These are phyloP conservation scores for Bipolaris sorokiniana DNA, from an alignment of 2,329 filamentous ascomycete genomes.

Conservation along the genomic window DNA sequence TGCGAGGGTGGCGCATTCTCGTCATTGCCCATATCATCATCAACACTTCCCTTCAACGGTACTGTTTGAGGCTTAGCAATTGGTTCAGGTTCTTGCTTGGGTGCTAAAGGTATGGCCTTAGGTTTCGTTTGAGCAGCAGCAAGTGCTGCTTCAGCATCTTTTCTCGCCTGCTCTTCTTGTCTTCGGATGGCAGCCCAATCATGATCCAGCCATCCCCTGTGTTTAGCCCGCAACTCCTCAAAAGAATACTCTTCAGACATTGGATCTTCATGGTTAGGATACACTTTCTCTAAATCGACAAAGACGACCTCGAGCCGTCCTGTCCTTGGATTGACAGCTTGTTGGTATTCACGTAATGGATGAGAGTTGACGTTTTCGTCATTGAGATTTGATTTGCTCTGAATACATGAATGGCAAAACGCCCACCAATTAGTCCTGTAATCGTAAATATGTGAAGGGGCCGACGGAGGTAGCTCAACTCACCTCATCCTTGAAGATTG, in stretches of 20 bases:
- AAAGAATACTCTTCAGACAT: conserved; percentile 79
- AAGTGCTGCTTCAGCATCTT: conserved; percentile 24
- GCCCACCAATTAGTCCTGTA: conserved; percentile 84
- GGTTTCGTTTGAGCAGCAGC: conserved; percentile 20
- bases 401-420: conserved; percentile 59
- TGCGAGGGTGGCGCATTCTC: conserved; percentile 55
- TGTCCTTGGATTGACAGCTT: conserved; percentile 79
- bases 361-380: conserved; percentile 56
- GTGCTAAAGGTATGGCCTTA: conserved; percentile 23
- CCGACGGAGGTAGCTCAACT: conserved; percentile 54
- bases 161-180: conserved; percentile 37
- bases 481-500: conserved; percentile 96
- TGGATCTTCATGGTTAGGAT: conserved; percentile 74
- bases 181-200: conserved; percentile 56
- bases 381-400: conserved; percentile 51
- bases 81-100: conserved; percentile 25
- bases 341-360: conserved; percentile 77
- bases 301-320: conserved; percentile 86
- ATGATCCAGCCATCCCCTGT: conserved; percentile 69
- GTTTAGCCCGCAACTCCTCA: conserved; percentile 84
- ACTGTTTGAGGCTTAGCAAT: conserved; percentile 33
- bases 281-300: conserved; percentile 83
- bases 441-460: conserved; percentile 52
- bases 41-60: conserved; percentile 45
- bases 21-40: conserved; percentile 49